Conservation (phyloP, 73 alveolate species). For the Loxodes magnus region DNA sequence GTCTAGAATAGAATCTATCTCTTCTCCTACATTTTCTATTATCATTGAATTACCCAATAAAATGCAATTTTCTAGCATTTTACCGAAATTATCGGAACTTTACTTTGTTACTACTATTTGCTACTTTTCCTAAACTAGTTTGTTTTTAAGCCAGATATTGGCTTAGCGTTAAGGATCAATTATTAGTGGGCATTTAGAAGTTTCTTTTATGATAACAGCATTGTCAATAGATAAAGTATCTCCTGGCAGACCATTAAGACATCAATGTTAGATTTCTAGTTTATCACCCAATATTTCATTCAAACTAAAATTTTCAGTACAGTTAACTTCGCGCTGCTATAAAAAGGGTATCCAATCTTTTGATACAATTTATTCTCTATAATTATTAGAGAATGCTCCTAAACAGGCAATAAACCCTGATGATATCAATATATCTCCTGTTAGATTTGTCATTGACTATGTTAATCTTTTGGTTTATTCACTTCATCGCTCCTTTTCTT, state of each 20-base stretch:
- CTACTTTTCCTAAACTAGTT: conserved; percentile 35
- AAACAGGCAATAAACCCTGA: conserved; percentile 70
- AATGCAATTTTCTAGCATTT: conserved; percentile 48
- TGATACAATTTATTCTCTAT: conserved; percentile 51
- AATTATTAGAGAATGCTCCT: conserved; percentile 79
- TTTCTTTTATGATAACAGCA: conserved; percentile 69
- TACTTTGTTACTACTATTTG: conserved; percentile 15
- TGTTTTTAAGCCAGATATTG: conserved; percentile 68
- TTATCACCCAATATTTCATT: conserved; percentile 59
- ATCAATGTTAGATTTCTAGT: conserved; percentile 71
- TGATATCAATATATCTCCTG: conserved; percentile 79
- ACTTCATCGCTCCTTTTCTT: conserved; percentile 80
- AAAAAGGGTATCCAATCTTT: conserved; percentile 69
- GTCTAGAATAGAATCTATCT: conserved; percentile 75
- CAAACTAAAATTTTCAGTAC: conserved; percentile 63
- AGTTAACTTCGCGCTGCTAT: conserved; percentile 43
- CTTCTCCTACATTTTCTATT: conserved; percentile 71
- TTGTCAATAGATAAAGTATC: conserved; percentile 82
- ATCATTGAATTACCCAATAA: conserved; percentile 67
- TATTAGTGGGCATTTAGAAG: conserved; percentile 77
- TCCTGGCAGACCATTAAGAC: conserved; percentile 72
- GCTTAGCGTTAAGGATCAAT: conserved; percentile 91
- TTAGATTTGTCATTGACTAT: conserved; percentile 55
- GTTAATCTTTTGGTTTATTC: conserved; percentile 56
- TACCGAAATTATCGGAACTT: conserved; percentile 41